A percentile compares a stretch with the other conserved stretches of the same genome.
These are phyloP conservation scores for Phellopilus nigrolimitatus DNA, from an alignment of 1,284 basidiomycete genomes.

Conservation along the genomic window DNA sequence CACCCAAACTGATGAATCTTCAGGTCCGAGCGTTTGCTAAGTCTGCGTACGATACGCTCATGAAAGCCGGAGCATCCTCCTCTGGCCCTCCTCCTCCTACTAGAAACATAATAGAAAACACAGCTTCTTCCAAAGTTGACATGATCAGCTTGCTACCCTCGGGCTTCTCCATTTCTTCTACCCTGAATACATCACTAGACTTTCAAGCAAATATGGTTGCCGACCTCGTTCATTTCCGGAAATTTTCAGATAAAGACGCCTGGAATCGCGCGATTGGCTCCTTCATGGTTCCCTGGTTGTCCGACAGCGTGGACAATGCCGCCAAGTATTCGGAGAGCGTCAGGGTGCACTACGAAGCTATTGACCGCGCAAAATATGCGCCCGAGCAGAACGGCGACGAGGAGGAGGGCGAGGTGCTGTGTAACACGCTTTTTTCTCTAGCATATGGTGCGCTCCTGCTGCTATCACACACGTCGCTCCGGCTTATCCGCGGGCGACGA, in stretches of 20 bases:
- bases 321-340: conserved; percentile 57
- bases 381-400: conserved; percentile 40
- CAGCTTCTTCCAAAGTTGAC: conserved; percentile 47
- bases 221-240: conserved; percentile 69
- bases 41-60: conserved; percentile 70
- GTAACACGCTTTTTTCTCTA: conserved; percentile 92
- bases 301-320: conserved; percentile 38
- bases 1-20: conserved; percentile 22
- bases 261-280: conserved; percentile 76
- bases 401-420: conserved; percentile 83
- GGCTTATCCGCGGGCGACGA: conserved; percentile 84
- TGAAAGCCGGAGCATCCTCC: conserved; percentile 77
- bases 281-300: conserved; percentile 69
- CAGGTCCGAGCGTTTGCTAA: conserved; percentile 88
- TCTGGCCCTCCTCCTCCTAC: conserved; percentile 57
- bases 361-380: conserved; percentile 68
- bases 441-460: conserved; percentile 95
- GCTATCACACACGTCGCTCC: conserved; percentile 91
- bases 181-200: conserved; percentile 52
- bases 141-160: conserved; percentile 60
- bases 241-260: conserved; percentile 54
- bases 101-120: conserved; percentile 65
- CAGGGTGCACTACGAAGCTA: conserved; percentile 69
- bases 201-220: conserved; percentile 74
- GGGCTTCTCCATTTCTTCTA: conserved; percentile 37